These are phyloP conservation scores for Trapa bicornis DNA, from an alignment of 345 rosid species.

Conservation along the genomic window DNA sequence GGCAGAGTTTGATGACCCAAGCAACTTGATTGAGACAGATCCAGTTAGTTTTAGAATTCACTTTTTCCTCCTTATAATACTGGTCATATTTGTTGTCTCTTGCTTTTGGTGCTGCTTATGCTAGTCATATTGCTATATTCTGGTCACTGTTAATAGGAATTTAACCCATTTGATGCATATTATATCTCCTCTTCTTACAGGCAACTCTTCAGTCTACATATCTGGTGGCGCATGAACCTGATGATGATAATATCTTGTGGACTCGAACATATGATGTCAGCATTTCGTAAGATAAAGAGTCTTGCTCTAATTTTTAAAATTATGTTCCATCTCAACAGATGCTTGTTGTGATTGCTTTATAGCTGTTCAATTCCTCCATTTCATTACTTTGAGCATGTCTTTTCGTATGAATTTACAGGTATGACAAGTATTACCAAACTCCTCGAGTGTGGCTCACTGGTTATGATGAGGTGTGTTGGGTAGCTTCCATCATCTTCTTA, in stretches of 20 bases:
- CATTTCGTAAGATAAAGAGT: slow-evolving; percentile 63
- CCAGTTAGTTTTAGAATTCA: slow-evolving; percentile 11
- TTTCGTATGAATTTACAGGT: slow-evolving; percentile 30
- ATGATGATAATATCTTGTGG: slow-evolving; percentile 76
- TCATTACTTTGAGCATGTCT: background rate
- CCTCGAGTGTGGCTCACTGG: slow-evolving; percentile 96
- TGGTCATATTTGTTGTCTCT: background rate
- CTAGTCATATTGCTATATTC: background rate
- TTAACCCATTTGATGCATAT: background rate
- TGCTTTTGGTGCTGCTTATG: background rate
- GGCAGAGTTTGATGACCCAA: slow-evolving; percentile 72
- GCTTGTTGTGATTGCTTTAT: background rate
- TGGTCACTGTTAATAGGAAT: background rate
- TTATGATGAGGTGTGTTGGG: slow-evolving; percentile 62
- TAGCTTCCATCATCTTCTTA: background rate
- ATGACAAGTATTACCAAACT: slow-evolving; percentile 85
- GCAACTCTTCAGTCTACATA: slow-evolving; percentile 71
- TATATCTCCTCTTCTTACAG: slow-evolving; percentile 22
- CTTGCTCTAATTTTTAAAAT: background rate
- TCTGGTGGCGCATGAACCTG: slow-evolving; percentile 81
- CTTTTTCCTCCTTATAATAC: background rate
- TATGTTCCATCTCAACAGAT: background rate
- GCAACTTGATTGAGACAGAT: slow-evolving; percentile 60
- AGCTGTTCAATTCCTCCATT: background rate
- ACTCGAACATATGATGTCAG: slow-evolving; percentile 97